Base-by-base conservation (phyloP, 176 grass and related monocot species). In the Carex kokanica region DNA sequence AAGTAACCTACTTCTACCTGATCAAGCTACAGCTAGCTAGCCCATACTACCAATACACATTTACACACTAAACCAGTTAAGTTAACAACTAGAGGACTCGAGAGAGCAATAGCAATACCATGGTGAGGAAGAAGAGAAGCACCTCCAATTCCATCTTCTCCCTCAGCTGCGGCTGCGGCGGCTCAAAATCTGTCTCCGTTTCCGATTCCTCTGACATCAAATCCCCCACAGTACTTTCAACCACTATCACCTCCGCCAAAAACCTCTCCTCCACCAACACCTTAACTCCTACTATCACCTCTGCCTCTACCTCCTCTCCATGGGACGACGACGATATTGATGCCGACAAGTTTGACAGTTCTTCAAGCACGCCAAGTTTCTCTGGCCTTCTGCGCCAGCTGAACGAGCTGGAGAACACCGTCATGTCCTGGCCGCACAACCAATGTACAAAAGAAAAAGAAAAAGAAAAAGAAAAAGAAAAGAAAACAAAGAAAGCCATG, bases 111-210 rank as follows among this genome's bases (percentile, higher is more conserved):
- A 38, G 36, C 36, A 38, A 38, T 3, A 25, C 13, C 59, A 82
- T 82, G 80, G 17, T 21, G 2, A 53, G 25, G 80, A 82, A 82
- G 80, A 82, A 53, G 59, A 82, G 13, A 49, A 82, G 31, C 40
- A 25, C 4, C 60, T 64, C 59, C 36, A 38, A 38, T 38, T 38
- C 36, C 12, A 4, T 82, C 17, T 86, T 82, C 17, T 78, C 83
- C 8, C 78, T 92, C 56, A 57, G 89, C 68, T 94, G 86, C 10
- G 93, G 93, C 81, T 94, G 93, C 51, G 86, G 88, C 47, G 78
- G 71, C 27, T 79, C 71, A 24, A 85, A 80, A 60, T 88, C 93
- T 2, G 86, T 91, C 9, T 78, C 89, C 0, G 70, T 86, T 47
- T 61, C 83, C 5, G 79, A 78, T 36, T 25, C 74, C 20, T 81